phyloP scores from a whole-genome alignment of 257 asterid species.

The Solanum peruvianum region DNA sequence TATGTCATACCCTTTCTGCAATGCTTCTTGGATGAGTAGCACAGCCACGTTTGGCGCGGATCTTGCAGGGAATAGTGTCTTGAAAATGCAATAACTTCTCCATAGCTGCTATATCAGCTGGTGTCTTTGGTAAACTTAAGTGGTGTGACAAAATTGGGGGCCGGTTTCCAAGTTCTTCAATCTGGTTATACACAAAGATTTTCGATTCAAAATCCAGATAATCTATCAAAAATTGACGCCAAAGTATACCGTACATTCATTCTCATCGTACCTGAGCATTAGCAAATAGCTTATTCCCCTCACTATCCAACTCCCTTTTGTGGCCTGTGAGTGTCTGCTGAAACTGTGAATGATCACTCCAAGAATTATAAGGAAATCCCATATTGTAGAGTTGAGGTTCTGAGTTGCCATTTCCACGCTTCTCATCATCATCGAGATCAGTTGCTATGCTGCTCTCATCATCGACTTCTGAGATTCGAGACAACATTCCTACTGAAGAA shows the following conservation, averaged over 20 bases:
- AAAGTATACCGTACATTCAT: background rate
- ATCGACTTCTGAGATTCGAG: conserved; percentile 48
- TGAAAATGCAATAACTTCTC: conserved; percentile 64
- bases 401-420: conserved; percentile 12
- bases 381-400: conserved; percentile 26
- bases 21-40: conserved; percentile 97
- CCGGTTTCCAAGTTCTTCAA: conserved; percentile 27
- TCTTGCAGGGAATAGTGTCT: conserved; percentile 64
- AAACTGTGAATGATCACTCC: conserved; percentile 45
- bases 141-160: conserved; percentile 46
- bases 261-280: conserved; percentile 24
- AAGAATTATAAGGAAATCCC: conserved; percentile 35
- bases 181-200: conserved; percentile 15
- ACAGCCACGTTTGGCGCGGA: conserved; percentile 89
- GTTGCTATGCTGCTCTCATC: conserved; percentile 13
- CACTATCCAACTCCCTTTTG: conserved; percentile 52
- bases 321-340: conserved; percentile 20
- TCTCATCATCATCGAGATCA: conserved; percentile 9
- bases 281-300: conserved; percentile 15
- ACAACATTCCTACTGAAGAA: conserved; percentile 36
- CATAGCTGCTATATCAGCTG: conserved; percentile 39
- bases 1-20: conserved; percentile 71
- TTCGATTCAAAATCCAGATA: background rate
- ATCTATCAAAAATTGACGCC: background rate
- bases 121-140: conserved; percentile 52